phyloP scores from a whole-genome alignment of 1,139 yeast species.

The Suhomyces yuchorum region DNA sequence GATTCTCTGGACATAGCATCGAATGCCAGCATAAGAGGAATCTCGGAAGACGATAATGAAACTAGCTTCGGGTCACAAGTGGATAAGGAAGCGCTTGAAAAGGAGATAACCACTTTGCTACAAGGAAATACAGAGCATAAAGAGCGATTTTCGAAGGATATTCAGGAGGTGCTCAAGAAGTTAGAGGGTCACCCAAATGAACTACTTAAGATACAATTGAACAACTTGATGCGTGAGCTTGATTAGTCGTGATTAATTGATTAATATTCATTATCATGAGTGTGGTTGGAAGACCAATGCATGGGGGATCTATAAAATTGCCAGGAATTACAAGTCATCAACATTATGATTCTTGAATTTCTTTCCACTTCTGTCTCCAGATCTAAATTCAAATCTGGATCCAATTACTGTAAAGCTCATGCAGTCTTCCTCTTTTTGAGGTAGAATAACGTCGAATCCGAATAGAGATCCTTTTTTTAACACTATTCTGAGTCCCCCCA shows the following conservation, averaged over 20 bases:
- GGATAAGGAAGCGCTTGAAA: constrained; percentile 19
- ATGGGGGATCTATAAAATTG: not conserved
- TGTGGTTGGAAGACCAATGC: not conserved
- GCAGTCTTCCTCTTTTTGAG: constrained; percentile 29
- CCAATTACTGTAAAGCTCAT: constrained; percentile 73
- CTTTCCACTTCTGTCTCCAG: constrained; percentile 80
- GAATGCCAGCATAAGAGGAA: constrained; percentile 27
- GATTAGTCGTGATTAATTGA: no score
- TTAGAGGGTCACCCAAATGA: constrained; percentile 25
- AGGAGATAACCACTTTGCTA: constrained; percentile 25
- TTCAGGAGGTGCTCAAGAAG: constrained; percentile 20
- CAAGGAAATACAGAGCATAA: constrained; percentile 5
- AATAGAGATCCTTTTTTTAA: constrained; percentile 66
- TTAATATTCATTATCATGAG: not conserved
- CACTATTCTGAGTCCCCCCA: constrained; percentile 56
- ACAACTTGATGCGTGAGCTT: constrained; percentile 20
- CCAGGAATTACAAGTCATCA: constrained; percentile 46
- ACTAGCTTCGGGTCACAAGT: constrained; percentile 16
- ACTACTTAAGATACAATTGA: constrained; percentile 28
- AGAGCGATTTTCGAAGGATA: constrained; percentile 13
- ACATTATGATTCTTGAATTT: constrained; percentile 82
- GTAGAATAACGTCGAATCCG: constrained; percentile 51
- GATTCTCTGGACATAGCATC: constrained; percentile 21
- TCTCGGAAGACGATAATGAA: constrained; percentile 13
- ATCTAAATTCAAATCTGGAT: constrained; percentile 72